These are phyloP conservation scores for Copromyces sp. DNA, from an alignment of 495 filamentous ascomycete genomes.

Conservation along the genomic window DNA sequence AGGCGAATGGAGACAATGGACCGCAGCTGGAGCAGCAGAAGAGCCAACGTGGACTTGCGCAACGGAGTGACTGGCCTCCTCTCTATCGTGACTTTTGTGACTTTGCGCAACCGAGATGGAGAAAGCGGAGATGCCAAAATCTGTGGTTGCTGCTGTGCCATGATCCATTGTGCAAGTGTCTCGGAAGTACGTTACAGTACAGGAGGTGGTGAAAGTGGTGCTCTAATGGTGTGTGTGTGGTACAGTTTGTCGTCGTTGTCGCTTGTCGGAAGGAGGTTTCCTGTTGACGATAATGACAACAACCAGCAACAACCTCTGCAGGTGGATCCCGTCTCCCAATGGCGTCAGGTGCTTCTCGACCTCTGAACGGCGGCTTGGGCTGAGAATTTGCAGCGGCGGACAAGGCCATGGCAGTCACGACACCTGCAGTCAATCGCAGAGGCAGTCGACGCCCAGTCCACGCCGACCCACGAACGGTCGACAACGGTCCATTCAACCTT, in stretches of 20 bases:
- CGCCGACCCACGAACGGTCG: neutral
- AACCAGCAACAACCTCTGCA: neutral
- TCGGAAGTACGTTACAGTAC: neutral
- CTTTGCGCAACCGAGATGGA: neutral
- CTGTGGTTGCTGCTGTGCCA: neutral
- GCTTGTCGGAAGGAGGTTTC: neutral
- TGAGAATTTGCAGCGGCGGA: neutral
- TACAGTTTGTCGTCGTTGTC: neutral
- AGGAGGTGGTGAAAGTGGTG: neutral
- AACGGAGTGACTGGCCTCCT: neutral
- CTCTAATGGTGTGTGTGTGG: neutral
- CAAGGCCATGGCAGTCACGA: neutral
- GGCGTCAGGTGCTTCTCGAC: neutral
- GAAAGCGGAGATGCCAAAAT: neutral
- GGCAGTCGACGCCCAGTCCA: neutral
- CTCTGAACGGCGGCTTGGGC: neutral
- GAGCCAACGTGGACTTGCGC: neutral
- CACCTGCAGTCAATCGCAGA: neutral
- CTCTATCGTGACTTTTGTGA: neutral
- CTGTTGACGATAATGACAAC: neutral
- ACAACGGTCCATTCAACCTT: constrained; percentile 9
- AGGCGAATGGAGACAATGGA: neutral
- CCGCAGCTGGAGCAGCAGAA: neutral
- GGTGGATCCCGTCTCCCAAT: neutral
- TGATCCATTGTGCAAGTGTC: neutral